Evolutionary conservation across 345 rosid genomes (phyloP).

Genomic region (Syzygium aromaticum): DNA sequence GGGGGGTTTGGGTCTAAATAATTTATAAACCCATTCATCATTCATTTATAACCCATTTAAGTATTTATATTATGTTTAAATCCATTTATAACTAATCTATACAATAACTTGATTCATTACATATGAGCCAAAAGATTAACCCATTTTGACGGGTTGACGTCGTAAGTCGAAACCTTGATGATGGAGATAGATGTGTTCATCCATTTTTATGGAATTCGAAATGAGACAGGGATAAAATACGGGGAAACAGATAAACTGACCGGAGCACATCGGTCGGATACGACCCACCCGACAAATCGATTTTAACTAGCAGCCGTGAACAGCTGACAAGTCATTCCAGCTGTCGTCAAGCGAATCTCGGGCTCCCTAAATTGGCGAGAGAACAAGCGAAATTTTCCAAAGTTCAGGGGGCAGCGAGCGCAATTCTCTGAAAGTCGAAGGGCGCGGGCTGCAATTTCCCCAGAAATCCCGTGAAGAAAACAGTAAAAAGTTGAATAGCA

Average conservation of each 20-base stretch:
- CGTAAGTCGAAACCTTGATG: too few species aligned
- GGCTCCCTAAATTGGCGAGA: neutral
- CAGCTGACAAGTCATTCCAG: neutral
- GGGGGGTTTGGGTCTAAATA: too few species aligned
- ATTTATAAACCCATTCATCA: too few species aligned
- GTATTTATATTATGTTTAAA: too few species aligned
- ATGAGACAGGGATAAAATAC: too few species aligned
- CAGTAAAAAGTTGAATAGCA: neutral
- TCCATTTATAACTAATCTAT: too few species aligned
- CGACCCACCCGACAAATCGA: rapidly evolving
- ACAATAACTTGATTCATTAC: too few species aligned
- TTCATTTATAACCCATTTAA: too few species aligned
- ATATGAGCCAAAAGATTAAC: too few species aligned
- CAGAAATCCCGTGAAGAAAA: neutral
- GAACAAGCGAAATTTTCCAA: neutral
- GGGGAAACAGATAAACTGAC: neutral
- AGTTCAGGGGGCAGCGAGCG: neutral
- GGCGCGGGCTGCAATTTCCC: neutral
- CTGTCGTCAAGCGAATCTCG: neutral
- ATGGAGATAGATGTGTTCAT: neutral
- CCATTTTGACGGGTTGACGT: too few species aligned
- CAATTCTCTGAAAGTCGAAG: neutral
- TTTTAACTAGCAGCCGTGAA: neutral
- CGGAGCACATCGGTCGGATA: too few species aligned
- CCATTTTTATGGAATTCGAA: too few species aligned